Evolutionary conservation across 2,329 filamentous ascomycete genomes (phyloP).

Genomic region (Penicillium sp.): DNA sequence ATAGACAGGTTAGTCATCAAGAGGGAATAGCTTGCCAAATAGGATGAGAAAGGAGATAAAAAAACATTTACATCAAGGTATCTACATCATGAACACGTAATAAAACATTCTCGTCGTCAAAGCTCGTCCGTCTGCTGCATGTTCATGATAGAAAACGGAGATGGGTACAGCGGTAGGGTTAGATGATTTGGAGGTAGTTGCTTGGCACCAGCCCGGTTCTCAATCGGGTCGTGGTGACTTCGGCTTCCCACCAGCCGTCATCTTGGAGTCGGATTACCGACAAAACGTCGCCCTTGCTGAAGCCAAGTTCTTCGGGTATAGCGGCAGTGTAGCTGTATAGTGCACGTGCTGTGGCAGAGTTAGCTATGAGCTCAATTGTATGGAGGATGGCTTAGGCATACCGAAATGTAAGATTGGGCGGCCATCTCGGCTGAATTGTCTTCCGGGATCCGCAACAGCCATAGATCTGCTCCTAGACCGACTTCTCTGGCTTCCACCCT

Average conservation of each 20-base stretch:
- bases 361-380: conserved; percentile 16
- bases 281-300: conserved; percentile 88
- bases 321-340: conserved; percentile 94
- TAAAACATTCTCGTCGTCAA: conserved; percentile 18
- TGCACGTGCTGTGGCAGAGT: conserved; percentile 71
- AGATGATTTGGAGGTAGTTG: conserved; percentile 68
- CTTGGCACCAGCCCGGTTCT: conserved; percentile 66
- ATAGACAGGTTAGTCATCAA: conserved; percentile 12
- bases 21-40: neutral
- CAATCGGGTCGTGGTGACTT: conserved; percentile 68
- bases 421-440: conserved; percentile 84
- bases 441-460: conserved; percentile 69
- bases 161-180: conserved; percentile 18
- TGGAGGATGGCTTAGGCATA: conserved; percentile 57
- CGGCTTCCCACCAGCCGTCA: conserved; percentile 99
- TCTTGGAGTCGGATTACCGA: conserved; percentile 90
- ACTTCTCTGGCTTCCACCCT: conserved; percentile 54
- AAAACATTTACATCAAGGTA: conserved; percentile 17
- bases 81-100: conserved; percentile 30
- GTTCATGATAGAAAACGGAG: conserved; percentile 29
- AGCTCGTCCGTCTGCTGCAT: conserved; percentile 32
- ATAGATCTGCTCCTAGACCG: conserved; percentile 78
- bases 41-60: neutral
- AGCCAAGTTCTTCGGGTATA: conserved; percentile 92
- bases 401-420: conserved; percentile 90